Base-by-base conservation (phyloP, 495 filamentous ascomycete genomes). In the Penicillium atrosanguineum region DNA sequence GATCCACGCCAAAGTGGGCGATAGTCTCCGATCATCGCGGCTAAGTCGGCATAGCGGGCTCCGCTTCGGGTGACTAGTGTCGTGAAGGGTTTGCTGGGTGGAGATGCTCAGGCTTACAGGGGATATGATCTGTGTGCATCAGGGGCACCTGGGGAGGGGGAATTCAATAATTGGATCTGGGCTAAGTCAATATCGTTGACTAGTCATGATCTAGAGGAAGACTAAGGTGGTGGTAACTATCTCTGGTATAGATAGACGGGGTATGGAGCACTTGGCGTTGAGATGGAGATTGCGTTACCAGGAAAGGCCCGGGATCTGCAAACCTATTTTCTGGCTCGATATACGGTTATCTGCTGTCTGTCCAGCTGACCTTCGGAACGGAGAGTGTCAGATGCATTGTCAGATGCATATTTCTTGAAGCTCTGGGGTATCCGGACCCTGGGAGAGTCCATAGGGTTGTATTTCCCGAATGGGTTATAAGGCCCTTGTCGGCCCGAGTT, bases 21-120 rank as follows among this genome's bases (percentile, higher is more conserved):
- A 59, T 57, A 53, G 56, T 50, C 37, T 45, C 43, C 46, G 63
- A 66, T 63, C 60, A 39, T 39, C 60, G 57, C 63, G 64, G 61
- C 55, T 64, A 64, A 47, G 50, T 57, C 61, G 61, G 63, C 57
- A 59, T 62, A 51, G 53, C 52, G 52, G 48, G 51, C 31, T 50
- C 46, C 55, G 55, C 44, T 55, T 57, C 25, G 45, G 46, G 6
- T 41, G 47, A 40, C 41, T 60, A 60, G 55, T 48, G 39, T 40
- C 21, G 34, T 55, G 48, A 59, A 55, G 59, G 52, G 52, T 37
- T 49, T 55, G 46, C 16, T 46, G 38, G 52, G 46, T 48, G 44
- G 44, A 38, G 26, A 18, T 29, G 18, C 31, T 20, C 14, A 8
- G 31, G 19, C 15, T 20, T 5, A 21, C 37, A 41, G 14, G n/a